Conservation (phyloP, 805 yeast genomes). For the Candida argentea region DNA sequence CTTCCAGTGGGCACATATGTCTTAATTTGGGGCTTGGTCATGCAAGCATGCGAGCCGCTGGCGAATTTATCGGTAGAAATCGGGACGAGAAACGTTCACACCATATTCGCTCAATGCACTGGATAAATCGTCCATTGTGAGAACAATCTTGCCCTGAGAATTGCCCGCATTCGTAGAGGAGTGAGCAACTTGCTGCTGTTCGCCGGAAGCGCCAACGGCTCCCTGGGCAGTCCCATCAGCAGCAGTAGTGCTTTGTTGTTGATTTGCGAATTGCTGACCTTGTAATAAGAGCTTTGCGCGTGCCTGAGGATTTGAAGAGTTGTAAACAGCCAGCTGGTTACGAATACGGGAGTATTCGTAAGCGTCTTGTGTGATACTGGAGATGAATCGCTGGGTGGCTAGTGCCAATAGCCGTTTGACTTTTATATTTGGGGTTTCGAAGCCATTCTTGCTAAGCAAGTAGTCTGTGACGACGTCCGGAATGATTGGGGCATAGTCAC, state of each 20-base stretch:
- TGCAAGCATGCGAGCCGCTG: too few species aligned
- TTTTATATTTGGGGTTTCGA: slow-evolving; percentile 67
- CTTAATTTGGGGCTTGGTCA: too few species aligned
- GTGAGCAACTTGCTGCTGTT: slow-evolving; percentile 26
- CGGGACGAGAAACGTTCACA: slow-evolving; percentile 82
- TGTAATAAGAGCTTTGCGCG: slow-evolving; percentile 70
- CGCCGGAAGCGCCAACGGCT: slow-evolving; percentile 16
- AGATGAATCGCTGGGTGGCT: slow-evolving; percentile 91
- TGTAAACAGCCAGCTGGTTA: slow-evolving; percentile 78
- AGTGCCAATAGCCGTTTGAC: slow-evolving; percentile 74
- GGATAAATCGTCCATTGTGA: slow-evolving; percentile 88
- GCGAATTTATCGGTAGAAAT: slow-evolving; percentile 87
- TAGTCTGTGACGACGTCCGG: slow-evolving; percentile 96
- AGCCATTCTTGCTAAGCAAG: slow-evolving; percentile 76
- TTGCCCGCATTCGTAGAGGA: slow-evolving; percentile 36
- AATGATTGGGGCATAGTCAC: slow-evolving; percentile 76
- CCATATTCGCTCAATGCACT: slow-evolving; percentile 92
- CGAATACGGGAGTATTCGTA: slow-evolving; percentile 91
- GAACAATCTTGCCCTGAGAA: slow-evolving; percentile 67
- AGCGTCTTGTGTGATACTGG: slow-evolving; percentile 94
- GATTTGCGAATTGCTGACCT: slow-evolving; percentile 45
- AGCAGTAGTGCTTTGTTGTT: slow-evolving; percentile 17
- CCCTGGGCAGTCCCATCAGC: slow-evolving; percentile 15
- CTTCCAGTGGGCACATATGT: too few species aligned
- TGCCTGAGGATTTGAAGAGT: slow-evolving; percentile 76